phyloP scores from a whole-genome alignment of 2,329 filamentous ascomycete species.

The Diaporthe aspalathi region DNA sequence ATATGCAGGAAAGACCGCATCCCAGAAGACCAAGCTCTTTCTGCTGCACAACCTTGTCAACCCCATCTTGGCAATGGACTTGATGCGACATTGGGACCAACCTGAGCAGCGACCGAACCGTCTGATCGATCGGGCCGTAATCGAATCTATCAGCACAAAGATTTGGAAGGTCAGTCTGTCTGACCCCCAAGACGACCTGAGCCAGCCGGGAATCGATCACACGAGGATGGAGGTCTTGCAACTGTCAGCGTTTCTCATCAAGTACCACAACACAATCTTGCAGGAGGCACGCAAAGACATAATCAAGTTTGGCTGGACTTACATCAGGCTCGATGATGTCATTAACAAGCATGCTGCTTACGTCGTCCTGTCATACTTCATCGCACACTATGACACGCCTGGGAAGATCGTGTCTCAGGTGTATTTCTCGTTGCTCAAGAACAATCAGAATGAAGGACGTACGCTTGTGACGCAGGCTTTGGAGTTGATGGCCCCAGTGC shows the following conservation, averaged over 20 bases:
- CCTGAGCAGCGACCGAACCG: conserved; percentile 63
- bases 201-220: conserved; percentile 90
- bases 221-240: conserved; percentile 96
- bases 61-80: conserved; percentile 95
- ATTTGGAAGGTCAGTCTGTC: conserved; percentile 92
- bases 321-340: conserved; percentile 96
- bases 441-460: conserved; percentile 94
- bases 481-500: conserved; percentile 92
- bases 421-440: conserved; percentile 89
- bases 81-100: conserved; percentile 82
- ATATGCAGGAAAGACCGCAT: conserved; percentile 81
- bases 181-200: conserved; percentile 84
- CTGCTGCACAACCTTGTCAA: conserved; percentile 93
- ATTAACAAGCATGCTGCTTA: conserved; percentile 99
- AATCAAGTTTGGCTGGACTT: conserved; percentile 99
- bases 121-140: conserved; percentile 86
- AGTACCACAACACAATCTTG: conserved; percentile 89
- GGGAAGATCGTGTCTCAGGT: conserved; percentile 96
- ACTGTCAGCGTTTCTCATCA: conserved; percentile 92
- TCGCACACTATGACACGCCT: conserved; percentile 95
- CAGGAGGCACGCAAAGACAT: conserved; percentile 96
- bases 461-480: conserved; percentile 93
- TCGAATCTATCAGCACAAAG: conserved; percentile 89
- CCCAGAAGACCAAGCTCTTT: conserved; percentile 93
- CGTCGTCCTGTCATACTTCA: conserved; percentile 97